Base-by-base conservation (phyloP, 2,329 filamentous ascomycete genomes). In the Tolypocladium pustulatum region DNA sequence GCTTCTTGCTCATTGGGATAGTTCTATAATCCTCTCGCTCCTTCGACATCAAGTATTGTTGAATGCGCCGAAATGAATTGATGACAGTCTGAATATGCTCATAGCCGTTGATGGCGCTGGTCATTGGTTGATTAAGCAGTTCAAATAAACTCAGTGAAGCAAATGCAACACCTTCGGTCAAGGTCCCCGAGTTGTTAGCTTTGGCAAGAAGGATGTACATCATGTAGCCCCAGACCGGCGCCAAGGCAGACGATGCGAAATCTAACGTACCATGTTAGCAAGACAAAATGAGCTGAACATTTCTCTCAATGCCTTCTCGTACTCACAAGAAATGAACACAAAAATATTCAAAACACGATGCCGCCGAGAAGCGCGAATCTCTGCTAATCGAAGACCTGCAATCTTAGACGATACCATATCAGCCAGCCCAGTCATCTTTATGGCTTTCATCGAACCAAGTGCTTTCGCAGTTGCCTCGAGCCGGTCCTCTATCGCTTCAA, bases 341-440 rank as follows among this genome's bases (percentile, higher is more conserved):
- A 57, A 59, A 6, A 66, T 61, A 41, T 60, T 61, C 41, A 65
- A 55, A 22, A 65, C 56, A 57, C 65, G 65, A 54, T 69, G 65
- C 4, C 57, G 59, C 64, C 65, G 53, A 68, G 66, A 57, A 67
- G 62, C 59, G 66, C 63, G 63, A 70, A 76, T 56, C 60, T 77
- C 75, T 6, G 68, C 59, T 1, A 71, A 61, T 20, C 75, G 66
- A 7, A 76, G 66, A 38, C 64, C 58, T 55, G 74, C 71, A 22
- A 76, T 62, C 15, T 69, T 68, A 7, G 60, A 52, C 0, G 67
- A 66, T 22, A 76, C 61, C 20, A 65, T 66, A 30, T 71, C 66
- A 13, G 70, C 70, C 27, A 77, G 63, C 0, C 76, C 76, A 57
- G 71, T 71, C 69, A 78, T 74, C 60, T 75, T 76, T 55, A 78